Evolutionary conservation across 306 rosid genomes (phyloP).

Genomic region (Acacia melanoxylon): DNA sequence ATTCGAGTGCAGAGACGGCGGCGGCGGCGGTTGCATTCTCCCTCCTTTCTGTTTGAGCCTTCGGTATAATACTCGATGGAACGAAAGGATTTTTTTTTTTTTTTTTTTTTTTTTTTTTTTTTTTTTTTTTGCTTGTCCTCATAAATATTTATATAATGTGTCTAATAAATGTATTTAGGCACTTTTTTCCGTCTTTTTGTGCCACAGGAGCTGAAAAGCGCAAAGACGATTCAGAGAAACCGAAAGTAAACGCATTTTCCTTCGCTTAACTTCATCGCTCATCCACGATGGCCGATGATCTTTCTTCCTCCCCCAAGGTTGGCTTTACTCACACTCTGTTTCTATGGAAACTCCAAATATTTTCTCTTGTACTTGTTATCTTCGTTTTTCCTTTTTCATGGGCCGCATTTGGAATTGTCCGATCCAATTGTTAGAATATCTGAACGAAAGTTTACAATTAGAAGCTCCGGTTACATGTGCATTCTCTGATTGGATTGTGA

Average conservation of each 20-base stretch:
- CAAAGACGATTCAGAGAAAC: slow-evolving; percentile 11
- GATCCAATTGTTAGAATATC: slow-evolving; percentile 48
- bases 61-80: too few relatives aligned
- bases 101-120: too few relatives aligned
- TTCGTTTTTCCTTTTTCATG: slow-evolving; percentile 25
- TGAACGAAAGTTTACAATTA: slow-evolving; percentile 10
- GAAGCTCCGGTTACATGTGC: slow-evolving; percentile 11
- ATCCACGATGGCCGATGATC: slow-evolving; percentile 82
- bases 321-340: background rate
- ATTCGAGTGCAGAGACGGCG: slow-evolving; percentile 51
- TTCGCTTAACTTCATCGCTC: slow-evolving; percentile 56
- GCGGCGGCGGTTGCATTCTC: slow-evolving; percentile 18
- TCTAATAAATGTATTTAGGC: too few relatives aligned
- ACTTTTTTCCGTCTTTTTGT: slow-evolving; percentile 16
- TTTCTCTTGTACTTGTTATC: background rate
- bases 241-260: slow-evolving; percentile 57
- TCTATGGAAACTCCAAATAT: background rate
- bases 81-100: too few relatives aligned
- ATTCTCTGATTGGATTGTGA: too few relatives aligned
- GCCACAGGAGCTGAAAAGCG: slow-evolving; percentile 43
- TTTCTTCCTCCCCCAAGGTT: slow-evolving; percentile 74
- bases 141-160: too few relatives aligned
- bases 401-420: slow-evolving; percentile 47
- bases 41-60: too few relatives aligned
- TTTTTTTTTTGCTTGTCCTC: too few relatives aligned